phyloP scores from a whole-genome alignment of 23 red algal species.

The Rhodosorus marinus region DNA sequence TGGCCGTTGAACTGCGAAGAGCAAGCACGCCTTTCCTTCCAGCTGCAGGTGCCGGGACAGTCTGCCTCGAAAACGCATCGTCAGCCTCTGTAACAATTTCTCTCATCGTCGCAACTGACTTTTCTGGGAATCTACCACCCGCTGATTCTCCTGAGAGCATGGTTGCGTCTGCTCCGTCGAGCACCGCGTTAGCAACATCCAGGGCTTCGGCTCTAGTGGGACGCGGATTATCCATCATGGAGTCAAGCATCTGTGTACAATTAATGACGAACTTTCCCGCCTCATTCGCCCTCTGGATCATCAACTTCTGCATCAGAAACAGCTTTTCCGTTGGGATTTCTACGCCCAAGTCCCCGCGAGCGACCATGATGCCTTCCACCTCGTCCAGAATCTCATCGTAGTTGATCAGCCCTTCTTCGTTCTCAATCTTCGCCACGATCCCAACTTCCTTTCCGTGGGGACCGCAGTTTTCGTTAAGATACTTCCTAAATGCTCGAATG shows the following conservation, averaged over 20 bases:
- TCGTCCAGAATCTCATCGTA: conserved; percentile 53
- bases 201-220: conserved; percentile 75
- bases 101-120: conserved; percentile 57
- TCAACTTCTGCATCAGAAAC: conserved; percentile 71
- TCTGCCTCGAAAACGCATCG: no score
- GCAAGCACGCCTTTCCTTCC: no score
- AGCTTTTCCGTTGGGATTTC: conserved; percentile 82
- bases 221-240: conserved; percentile 86
- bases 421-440: conserved; percentile 99
- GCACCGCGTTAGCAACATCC: conserved; percentile 88
- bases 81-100: conserved; percentile 81
- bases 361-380: conserved; percentile 90
- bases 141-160: conserved; percentile 93
- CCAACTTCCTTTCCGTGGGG: conserved; percentile 49
- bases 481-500: conserved; percentile 43
- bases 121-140: conserved; percentile 66
- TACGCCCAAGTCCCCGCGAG: conserved; percentile 78
- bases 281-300: conserved; percentile 69
- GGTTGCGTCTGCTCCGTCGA: conserved; percentile 73
- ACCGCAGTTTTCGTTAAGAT: conserved; percentile 21
- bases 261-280: conserved; percentile 69
- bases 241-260: conserved; percentile 92
- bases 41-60: no score
- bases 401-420: conserved; percentile 63
- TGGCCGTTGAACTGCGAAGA: no score